Conservation (phyloP, 116 monocot genomes). For the Papilionanthe hybrid region DNA sequence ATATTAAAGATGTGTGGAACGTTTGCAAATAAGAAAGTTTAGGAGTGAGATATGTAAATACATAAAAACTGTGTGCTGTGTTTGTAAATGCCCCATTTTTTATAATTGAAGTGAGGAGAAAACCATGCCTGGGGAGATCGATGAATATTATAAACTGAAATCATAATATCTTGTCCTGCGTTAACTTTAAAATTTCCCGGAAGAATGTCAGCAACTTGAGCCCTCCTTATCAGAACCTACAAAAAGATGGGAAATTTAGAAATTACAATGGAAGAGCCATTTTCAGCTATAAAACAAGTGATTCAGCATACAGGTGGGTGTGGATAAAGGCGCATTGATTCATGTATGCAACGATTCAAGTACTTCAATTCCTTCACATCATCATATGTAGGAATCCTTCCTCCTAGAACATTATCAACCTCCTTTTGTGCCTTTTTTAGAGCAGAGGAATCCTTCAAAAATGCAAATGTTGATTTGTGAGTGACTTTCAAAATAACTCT, state of each 20-base stretch:
- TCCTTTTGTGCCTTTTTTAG: conserved; percentile 69
- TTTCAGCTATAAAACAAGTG: background rate
- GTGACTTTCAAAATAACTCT: background rate
- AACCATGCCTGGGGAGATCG: conserved; percentile 61
- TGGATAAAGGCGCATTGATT: conserved; percentile 95
- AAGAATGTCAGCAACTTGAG: conserved; percentile 76
- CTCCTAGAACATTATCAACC: conserved; percentile 76
- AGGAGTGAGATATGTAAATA: no score
- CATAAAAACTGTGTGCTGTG: no score
- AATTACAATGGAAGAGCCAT: background rate
- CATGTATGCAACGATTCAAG: conserved; percentile 80
- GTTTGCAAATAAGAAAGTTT: no score
- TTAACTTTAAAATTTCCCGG: conserved; percentile 88
- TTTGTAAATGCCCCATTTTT: no score
- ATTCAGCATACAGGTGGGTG: conserved; percentile 78
- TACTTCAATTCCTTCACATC: conserved; percentile 91
- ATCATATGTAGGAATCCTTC: conserved; percentile 73
- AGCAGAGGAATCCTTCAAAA: conserved; percentile 53
- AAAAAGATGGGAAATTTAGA: conserved; percentile 3
- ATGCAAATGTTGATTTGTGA: conserved; percentile 9
- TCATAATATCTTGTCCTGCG: conserved; percentile 93
- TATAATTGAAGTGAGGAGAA: background rate
- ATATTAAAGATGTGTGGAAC: no score
- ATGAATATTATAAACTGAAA: conserved; percentile 97
- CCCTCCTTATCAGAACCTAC: conserved; percentile 88